Base-by-base conservation (phyloP, 2,329 filamentous ascomycete species). In the Phaeosphaeriaceae sp. region DNA sequence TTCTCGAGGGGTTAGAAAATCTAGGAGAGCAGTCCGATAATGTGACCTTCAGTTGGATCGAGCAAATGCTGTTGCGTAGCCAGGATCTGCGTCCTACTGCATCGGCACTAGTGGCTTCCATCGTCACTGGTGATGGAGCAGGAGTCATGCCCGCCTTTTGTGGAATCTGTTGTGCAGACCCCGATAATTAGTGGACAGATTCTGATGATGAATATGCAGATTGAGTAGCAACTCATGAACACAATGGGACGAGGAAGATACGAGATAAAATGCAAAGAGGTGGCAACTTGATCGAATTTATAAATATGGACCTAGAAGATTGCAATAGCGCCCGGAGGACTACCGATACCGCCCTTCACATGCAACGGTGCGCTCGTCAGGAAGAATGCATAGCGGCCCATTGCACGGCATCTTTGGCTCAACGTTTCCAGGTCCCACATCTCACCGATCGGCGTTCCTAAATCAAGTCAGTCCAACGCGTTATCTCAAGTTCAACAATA, bases 291-390 rank as follows among this genome's bases (percentile, higher is more conserved):
- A n/a, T n/a, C n/a, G n/a, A n/a, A n/a, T n/a, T n/a, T n/a, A n/a
- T n/a, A 6, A 34, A 37, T 17, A 16, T 18, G 6, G 21, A 9
- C 2, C 20, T 56, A 72, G 32, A 72, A 68, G 9, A 72, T 61
- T 6, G 67, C 68, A 44, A 72, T 68, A 18, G 66, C 70, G n/a
- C 67, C 67, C 7, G 70, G 70, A 13, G 70, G 68, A 47, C 66
- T 71, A 36, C 68, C 67, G 50, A 72, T 69, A 1, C 67, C 68
- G 21, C 83, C 80, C 3, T 79, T 78, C 13, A 84, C 77, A 65
- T 87, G 85, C 44, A 85, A 63, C 1, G 85, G 84, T 12, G 76
- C 77, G 55, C 82, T 86, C 0, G 81, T 84, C 8, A 88, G 71
- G 70, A 88, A 79, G 60, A 88, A 88, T 1, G 76, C 82, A 67